Evolutionary conservation across 345 rosid species (phyloP), one percentile per base, ranked within the genome.

Genomic region (Limnanthes douglasii): DNA sequence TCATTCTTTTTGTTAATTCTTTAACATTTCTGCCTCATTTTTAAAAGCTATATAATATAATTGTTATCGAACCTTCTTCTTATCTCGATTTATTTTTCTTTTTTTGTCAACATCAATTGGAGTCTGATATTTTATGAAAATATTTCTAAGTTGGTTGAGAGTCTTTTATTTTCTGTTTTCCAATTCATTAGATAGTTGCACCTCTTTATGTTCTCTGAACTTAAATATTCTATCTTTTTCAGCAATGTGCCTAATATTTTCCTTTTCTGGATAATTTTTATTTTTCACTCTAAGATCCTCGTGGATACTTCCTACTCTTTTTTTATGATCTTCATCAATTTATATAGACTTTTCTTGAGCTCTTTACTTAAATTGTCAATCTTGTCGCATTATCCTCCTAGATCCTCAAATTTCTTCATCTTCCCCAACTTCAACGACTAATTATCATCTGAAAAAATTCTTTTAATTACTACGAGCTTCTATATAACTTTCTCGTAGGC

Each of bases 401-500:
- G 22, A 13, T 61, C 66, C 39, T 30, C 29, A 14, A 28, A 8
- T 24, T 37, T 42, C 42, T 59, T 66, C 9, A 37, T 73, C 52
- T 57, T 68, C 16, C 70, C 73, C 34, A 59, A 41, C 38, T 50
- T 48, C 31, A 73, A 66, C 21, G 38, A 48, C 31, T 31, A 38
- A 38, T 61, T 72, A 52, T 68, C 71, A 31, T 58, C 62, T 34
- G 42, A 26, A 11, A 17, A 44, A 37, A 24, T 55, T 70, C 46
- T 61, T 81, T 21, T 72, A 72, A 21, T 43, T 72, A 41, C 61
- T 56, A 50, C 55, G 61, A 17, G 73, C 73, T 31, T 73, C 77
- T 1, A 64, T 26, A 37, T 56, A 72, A 31, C 72, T 51, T 5
- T 64, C 68, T 41, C 59, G 74, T 29, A 73, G 45, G 43, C 51